A percentile compares a stretch with the other conserved stretches of the same genome.
Conservation (phyloP, 257 asterid genomes). For the Jasminum sambac region DNA sequence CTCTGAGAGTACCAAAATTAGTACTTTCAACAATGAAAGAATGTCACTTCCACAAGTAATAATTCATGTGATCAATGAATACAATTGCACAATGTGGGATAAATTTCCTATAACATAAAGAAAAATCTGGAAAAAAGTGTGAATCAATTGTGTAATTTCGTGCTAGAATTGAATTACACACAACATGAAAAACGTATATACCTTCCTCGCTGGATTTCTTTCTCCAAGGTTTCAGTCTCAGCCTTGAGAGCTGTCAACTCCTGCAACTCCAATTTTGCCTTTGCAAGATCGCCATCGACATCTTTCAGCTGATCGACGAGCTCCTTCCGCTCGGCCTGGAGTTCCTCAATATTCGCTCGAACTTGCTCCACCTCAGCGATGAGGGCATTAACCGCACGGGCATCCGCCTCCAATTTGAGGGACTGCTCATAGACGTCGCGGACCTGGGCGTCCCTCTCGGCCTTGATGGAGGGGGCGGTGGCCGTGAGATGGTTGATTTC, state of each 20-base stretch:
- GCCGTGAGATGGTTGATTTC: slow-evolving; percentile 67
- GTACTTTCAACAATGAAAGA: too few relatives aligned
- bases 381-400: slow-evolving; percentile 38
- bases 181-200: slow-evolving; percentile 25
- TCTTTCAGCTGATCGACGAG: slow-evolving; percentile 44
- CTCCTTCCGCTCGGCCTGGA: slow-evolving; percentile 49
- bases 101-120: neutral
- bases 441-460: slow-evolving; percentile 72
- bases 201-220: slow-evolving; percentile 81
- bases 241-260: slow-evolving; percentile 43
- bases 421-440: slow-evolving; percentile 64
- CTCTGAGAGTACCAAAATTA: too few relatives aligned
- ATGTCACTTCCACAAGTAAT: neutral
- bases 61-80: neutral
- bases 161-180: neutral
- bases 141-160: neutral
- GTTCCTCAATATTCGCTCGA: slow-evolving; percentile 43
- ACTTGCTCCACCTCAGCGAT: slow-evolving; percentile 49
- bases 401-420: slow-evolving; percentile 60
- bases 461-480: slow-evolving; percentile 53
- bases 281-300: slow-evolving; percentile 45
- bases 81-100: neutral
- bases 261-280: slow-evolving; percentile 38
- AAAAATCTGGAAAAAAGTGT: neutral
- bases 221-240: slow-evolving; percentile 52